Conservation (phyloP, 495 filamentous ascomycete genomes). For the Penicillium herquei region DNA sequence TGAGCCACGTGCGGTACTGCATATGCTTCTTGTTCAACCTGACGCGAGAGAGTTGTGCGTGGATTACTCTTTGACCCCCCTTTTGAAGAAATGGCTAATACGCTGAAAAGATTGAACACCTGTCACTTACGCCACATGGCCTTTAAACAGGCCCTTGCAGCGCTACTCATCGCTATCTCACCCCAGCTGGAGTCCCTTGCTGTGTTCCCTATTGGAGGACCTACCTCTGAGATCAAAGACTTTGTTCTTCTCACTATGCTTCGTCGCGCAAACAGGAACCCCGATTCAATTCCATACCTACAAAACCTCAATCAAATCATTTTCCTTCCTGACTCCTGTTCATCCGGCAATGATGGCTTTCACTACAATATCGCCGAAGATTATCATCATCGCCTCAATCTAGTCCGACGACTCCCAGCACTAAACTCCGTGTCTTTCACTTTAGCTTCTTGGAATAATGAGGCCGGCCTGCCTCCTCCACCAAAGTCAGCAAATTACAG, state of each 20-base stretch:
- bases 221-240: background rate
- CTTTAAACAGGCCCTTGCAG: background rate
- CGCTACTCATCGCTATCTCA: background rate
- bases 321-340: slow-evolving; percentile 5
- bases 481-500: slow-evolving; percentile 5
- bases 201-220: background rate
- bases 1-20: background rate
- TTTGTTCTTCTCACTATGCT: background rate
- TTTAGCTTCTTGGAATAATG: background rate
- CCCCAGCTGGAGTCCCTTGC: background rate
- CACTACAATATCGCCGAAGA: background rate
- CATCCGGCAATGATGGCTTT: background rate
- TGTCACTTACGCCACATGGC: background rate
- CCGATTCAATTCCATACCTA: background rate
- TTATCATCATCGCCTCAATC: background rate
- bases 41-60: background rate
- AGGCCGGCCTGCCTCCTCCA: slow-evolving; percentile 1
- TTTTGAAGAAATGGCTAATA: background rate
- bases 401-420: slow-evolving; percentile 1
- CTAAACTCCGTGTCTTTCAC: slow-evolving; percentile 3
- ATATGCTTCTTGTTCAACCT: background rate
- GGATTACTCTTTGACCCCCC: background rate
- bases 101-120: background rate
- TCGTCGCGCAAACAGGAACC: slow-evolving; percentile 1
- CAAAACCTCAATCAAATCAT: slow-evolving; percentile 1